Evolutionary conservation across 805 yeast genomes (phyloP).

Genomic region (Pachysolen tannophilus): DNA sequence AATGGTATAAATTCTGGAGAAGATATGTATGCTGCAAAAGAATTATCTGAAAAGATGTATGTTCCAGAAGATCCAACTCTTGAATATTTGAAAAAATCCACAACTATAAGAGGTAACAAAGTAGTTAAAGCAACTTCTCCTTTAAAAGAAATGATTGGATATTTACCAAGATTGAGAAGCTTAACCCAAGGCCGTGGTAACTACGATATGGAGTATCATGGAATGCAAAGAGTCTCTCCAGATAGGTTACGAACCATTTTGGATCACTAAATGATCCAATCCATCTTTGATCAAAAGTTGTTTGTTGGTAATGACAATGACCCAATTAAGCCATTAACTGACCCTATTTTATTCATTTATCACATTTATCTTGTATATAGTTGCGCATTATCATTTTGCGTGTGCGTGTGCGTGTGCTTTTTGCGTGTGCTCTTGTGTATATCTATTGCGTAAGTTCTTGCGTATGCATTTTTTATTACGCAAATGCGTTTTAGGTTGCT

Average conservation of each 20-base stretch:
- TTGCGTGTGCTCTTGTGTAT: no score
- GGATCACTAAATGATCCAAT: slow-evolving; percentile 10
- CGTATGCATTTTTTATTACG: no score
- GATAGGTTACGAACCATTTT: slow-evolving; percentile 37
- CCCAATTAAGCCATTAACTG: no score
- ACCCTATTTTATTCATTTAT: no score
- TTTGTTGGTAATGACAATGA: no score
- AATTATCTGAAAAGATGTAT: slow-evolving; percentile 54
- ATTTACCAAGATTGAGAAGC: slow-evolving; percentile 67
- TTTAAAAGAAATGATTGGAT: slow-evolving; percentile 84
- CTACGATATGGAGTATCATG: slow-evolving; percentile 68
- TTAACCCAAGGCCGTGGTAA: slow-evolving; percentile 86
- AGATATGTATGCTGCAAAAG: slow-evolving; percentile 36
- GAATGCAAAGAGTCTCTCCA: slow-evolving; percentile 59
- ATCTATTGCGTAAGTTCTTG: no score
- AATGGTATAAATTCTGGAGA: slow-evolving; percentile 20
- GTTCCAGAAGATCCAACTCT: slow-evolving; percentile 73
- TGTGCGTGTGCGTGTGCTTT: no score
- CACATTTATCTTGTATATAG: no score
- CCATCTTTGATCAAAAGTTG: no score
- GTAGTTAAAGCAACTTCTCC: slow-evolving; percentile 77
- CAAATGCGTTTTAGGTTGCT: no score
- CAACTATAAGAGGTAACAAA: slow-evolving; percentile 30
- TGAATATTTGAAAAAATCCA: slow-evolving; percentile 21
- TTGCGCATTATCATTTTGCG: no score